phyloP scores from a whole-genome alignment of 2,329 filamentous ascomycete species.

The Cladosporium sp. region DNA sequence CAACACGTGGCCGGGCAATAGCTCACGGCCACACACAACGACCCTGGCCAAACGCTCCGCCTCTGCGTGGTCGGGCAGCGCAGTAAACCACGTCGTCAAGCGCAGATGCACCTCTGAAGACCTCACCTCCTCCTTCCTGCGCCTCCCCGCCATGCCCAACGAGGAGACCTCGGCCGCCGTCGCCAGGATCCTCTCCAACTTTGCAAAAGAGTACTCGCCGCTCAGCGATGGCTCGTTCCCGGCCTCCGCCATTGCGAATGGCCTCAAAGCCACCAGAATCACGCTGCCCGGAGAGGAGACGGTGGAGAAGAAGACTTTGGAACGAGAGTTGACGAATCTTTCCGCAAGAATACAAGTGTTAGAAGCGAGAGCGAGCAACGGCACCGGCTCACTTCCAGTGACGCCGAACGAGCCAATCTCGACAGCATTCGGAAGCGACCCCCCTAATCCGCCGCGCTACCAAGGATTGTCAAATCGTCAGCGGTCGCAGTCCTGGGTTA shows the following conservation, averaged over 20 bases:
- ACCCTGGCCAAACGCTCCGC: slow-evolving; percentile 11
- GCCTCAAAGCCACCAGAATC: slow-evolving; percentile 48
- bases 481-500: slow-evolving; percentile 40
- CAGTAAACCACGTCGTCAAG: slow-evolving; percentile 9
- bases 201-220: slow-evolving; percentile 43
- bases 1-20: slow-evolving; percentile 7
- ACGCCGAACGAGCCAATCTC: slow-evolving; percentile 65
- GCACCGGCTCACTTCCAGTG: slow-evolving; percentile 54
- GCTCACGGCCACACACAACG: slow-evolving; percentile 9
- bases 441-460: slow-evolving; percentile 30
- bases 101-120: slow-evolving; percentile 12
- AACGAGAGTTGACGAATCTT: slow-evolving; percentile 75
- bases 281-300: slow-evolving; percentile 71
- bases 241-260: slow-evolving; percentile 45
- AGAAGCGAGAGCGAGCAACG: slow-evolving; percentile 61
- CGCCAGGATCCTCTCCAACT: slow-evolving; percentile 40
- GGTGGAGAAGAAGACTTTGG: slow-evolving; percentile 69
- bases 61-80: slow-evolving; percentile 7
- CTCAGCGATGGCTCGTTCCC: slow-evolving; percentile 38
- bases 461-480: slow-evolving; percentile 21
- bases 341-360: slow-evolving; percentile 72
- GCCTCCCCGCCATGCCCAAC: slow-evolving; percentile 21
- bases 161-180: slow-evolving; percentile 30
- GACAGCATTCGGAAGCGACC: slow-evolving; percentile 55
- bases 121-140: slow-evolving; percentile 9